A percentile compares a stretch with the other conserved stretches of the same genome.
These are phyloP conservation scores for Solanum aculeatissimum DNA, from an alignment of 305 asterid species.

Conservation along the genomic window DNA sequence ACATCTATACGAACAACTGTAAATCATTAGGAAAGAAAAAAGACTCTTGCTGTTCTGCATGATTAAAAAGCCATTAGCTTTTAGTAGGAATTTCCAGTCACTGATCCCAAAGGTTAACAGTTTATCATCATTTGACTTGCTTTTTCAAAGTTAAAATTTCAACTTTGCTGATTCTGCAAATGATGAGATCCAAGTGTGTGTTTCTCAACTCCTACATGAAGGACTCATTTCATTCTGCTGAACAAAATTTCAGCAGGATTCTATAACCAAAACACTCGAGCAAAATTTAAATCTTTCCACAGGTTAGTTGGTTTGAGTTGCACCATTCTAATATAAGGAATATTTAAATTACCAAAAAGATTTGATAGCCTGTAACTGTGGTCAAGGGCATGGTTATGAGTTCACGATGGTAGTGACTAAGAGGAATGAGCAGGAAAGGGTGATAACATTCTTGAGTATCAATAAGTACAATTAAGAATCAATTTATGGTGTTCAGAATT, in stretches of 20 bases:
- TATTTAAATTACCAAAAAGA: background rate
- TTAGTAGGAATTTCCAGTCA: background rate
- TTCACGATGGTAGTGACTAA: background rate
- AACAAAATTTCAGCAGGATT: background rate
- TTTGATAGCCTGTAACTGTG: background rate
- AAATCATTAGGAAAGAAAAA: background rate
- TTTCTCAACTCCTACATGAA: background rate
- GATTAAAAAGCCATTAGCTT: background rate
- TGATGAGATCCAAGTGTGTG: background rate
- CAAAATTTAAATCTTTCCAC: background rate
- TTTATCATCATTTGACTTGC: background rate
- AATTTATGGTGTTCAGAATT: background rate
- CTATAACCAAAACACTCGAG: background rate
- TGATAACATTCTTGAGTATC: background rate
- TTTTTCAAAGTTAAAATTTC: background rate
- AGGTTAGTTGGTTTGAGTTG: background rate
- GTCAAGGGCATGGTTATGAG: background rate
- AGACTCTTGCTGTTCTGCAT: background rate
- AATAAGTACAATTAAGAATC: background rate
- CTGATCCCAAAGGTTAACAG: background rate
- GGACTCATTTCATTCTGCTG: background rate
- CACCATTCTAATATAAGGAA: background rate
- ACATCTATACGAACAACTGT: background rate
- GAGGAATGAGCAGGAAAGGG: background rate
- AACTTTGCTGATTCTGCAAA: background rate